Conservation (phyloP, 768 basidiomycete species). For the Lentinula boryana region DNA sequence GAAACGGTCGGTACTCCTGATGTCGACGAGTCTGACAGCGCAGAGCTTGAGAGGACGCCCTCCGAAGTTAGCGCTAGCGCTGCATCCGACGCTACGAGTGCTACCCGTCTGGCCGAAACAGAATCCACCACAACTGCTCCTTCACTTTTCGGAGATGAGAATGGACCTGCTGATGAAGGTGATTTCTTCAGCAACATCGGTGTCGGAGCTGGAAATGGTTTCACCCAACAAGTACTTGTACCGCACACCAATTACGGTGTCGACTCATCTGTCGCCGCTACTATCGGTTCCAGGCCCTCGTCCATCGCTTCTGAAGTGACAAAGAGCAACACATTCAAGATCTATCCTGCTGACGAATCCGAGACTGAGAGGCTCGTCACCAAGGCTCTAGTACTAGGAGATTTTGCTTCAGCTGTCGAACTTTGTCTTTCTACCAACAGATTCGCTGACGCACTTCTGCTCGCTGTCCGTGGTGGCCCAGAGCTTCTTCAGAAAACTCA, state of each 20-base stretch:
- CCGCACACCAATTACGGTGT: constrained; percentile 76
- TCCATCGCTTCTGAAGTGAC: constrained; percentile 69
- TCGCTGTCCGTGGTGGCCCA: constrained; percentile 86
- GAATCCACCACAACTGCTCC: constrained; percentile 84
- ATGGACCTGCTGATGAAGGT: constrained; percentile 55
- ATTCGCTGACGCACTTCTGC: constrained; percentile 90
- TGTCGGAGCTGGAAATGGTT: constrained; percentile 30
- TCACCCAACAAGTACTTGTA: constrained; percentile 42
- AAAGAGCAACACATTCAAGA: constrained; percentile 82
- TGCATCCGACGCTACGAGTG: constrained; percentile 46
- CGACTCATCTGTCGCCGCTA: constrained; percentile 93
- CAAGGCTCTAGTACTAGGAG: constrained; percentile 91
- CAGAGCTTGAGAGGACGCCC: constrained; percentile 49
- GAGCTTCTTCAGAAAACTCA: constrained; percentile 86
- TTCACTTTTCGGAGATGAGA: constrained; percentile 83
- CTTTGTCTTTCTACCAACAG: constrained; percentile 85
- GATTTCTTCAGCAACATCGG: constrained; percentile 82
- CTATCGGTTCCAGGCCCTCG: constrained; percentile 85
- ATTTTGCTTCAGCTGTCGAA: constrained; percentile 88
- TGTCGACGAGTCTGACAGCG: constrained; percentile 16
- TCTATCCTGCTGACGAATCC: constrained; percentile 83
- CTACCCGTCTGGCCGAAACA: constrained; percentile 48
- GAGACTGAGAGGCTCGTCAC: constrained; percentile 87
- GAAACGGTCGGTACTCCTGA: constrained; percentile 27
- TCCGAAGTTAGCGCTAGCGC: constrained; percentile 69